Percentiles rank a stretch among this genome's conserved stretches.
Conservation (phyloP, 768 basidiomycete genomes). For the Trametes punicea region DNA sequence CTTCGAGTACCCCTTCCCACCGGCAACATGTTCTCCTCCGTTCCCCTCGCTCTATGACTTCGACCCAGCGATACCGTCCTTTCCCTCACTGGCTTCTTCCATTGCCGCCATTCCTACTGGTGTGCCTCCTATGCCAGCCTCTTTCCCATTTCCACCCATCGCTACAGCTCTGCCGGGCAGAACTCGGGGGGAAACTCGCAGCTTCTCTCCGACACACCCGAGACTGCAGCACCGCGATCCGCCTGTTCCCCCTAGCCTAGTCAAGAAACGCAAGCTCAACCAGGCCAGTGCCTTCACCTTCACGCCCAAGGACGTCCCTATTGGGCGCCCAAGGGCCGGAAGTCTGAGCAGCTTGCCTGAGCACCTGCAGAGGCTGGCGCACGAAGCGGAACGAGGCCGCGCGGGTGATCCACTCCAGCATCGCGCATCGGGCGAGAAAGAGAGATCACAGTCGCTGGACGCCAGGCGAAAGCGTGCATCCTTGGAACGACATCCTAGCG, state of each 20-base stretch:
- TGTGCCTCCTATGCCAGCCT: not conserved
- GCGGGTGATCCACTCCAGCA: not conserved
- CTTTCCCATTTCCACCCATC: not conserved
- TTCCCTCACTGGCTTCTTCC: not conserved
- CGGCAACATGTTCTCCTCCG: constrained; percentile 8
- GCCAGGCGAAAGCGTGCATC: not conserved
- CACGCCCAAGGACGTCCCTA: not conserved
- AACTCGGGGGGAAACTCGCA: constrained; percentile 6
- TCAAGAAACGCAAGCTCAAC: constrained; percentile 13
- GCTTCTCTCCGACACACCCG: constrained; percentile 25
- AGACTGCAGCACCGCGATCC: constrained; percentile 21
- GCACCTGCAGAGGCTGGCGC: not conserved
- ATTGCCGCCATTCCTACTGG: not conserved
- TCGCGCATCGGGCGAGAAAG: not conserved
- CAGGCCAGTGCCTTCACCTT: not conserved
- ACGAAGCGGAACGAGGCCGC: not conserved
- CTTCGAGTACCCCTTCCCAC: constrained; percentile 34
- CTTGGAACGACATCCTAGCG: not conserved
- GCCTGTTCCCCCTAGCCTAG: constrained; percentile 23
- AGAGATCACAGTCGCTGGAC: constrained; percentile 6
- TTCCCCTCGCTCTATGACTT: constrained; percentile 9
- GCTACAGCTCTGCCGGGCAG: not conserved
- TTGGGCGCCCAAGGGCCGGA: not conserved
- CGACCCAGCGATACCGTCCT: constrained; percentile 1
- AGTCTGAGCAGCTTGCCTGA: constrained; percentile 1